Evolutionary conservation across 2,329 filamentous ascomycete species (phyloP).

Genomic region (Periconia sp.): DNA sequence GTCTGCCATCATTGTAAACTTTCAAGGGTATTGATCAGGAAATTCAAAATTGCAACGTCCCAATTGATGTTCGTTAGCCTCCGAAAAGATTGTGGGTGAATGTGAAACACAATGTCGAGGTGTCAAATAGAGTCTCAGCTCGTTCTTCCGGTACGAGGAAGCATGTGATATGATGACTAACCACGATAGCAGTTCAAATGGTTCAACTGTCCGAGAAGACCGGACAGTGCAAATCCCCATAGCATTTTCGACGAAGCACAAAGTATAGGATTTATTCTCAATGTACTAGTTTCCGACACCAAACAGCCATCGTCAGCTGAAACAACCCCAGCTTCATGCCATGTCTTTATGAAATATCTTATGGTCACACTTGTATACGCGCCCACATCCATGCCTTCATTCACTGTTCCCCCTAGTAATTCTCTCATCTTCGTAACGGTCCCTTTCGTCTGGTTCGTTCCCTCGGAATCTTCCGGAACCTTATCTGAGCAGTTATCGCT

Average conservation of each 20-base stretch:
- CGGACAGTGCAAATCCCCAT: neutral
- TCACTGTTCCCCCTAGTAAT: neutral
- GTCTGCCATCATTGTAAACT: conserved; percentile 27
- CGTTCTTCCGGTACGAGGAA: neutral
- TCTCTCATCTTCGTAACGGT: neutral
- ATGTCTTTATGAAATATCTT: conserved; percentile 1
- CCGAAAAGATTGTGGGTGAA: neutral
- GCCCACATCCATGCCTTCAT: neutral
- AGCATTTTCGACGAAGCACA: neutral
- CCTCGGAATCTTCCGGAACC: neutral
- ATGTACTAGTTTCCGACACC: neutral
- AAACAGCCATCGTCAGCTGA: neutral
- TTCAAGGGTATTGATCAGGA: neutral
- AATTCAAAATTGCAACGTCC: too few species aligned
- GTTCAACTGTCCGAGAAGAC: neutral
- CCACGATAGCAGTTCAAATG: neutral
- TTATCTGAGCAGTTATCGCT: conserved; percentile 11
- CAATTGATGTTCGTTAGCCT: too few species aligned
- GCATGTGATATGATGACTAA: neutral
- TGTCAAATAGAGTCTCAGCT: too few species aligned
- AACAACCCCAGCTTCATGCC: conserved; percentile 6
- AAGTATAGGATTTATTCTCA: neutral
- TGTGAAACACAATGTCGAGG: neutral
- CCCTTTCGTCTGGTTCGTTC: neutral
- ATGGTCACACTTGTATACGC: neutral